Conservation (phyloP, 2,329 filamentous ascomycete genomes). For the Aaosphaeria arxii region DNA sequence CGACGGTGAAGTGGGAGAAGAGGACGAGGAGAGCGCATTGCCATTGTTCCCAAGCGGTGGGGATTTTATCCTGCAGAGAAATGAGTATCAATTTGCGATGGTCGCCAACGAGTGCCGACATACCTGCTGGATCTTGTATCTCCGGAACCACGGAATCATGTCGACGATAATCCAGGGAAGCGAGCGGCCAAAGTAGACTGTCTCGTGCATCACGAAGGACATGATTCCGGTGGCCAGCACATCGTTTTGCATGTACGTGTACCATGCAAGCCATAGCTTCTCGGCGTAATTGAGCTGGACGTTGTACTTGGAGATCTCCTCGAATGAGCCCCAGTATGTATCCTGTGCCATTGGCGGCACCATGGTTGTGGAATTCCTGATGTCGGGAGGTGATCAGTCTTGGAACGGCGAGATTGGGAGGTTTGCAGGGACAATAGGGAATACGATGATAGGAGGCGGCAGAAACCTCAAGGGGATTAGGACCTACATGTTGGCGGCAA, state of each 20-base stretch:
- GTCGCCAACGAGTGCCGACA: slow-evolving; percentile 27
- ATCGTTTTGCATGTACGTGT: slow-evolving; percentile 97
- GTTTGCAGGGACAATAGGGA: not conserved
- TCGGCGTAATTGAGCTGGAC: slow-evolving; percentile 83
- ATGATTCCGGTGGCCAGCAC: slow-evolving; percentile 93
- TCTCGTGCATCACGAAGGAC: slow-evolving; percentile 94
- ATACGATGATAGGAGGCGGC: too few species aligned
- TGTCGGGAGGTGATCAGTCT: slow-evolving; percentile 11
- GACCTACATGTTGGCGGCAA: slow-evolving; percentile 1
- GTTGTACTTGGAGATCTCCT: slow-evolving; percentile 69
- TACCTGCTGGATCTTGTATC: slow-evolving; percentile 91
- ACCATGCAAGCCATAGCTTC: slow-evolving; percentile 92
- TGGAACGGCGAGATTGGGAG: slow-evolving; percentile 1
- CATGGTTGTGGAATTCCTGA: slow-evolving; percentile 35
- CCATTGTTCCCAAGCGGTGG: slow-evolving; percentile 91
- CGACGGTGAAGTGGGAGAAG: slow-evolving; percentile 93
- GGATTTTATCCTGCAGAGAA: slow-evolving; percentile 67
- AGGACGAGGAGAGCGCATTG: slow-evolving; percentile 91
- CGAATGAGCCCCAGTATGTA: slow-evolving; percentile 65
- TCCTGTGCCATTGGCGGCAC: slow-evolving; percentile 44
- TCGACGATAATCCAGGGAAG: slow-evolving; percentile 94
- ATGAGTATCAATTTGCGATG: too few species aligned
- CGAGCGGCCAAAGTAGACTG: slow-evolving; percentile 88
- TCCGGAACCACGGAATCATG: slow-evolving; percentile 78
- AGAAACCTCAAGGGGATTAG: too few species aligned